Evolutionary conservation across 2,329 filamentous ascomycete species (phyloP).

Genomic region (Alternaria gansuensis): DNA sequence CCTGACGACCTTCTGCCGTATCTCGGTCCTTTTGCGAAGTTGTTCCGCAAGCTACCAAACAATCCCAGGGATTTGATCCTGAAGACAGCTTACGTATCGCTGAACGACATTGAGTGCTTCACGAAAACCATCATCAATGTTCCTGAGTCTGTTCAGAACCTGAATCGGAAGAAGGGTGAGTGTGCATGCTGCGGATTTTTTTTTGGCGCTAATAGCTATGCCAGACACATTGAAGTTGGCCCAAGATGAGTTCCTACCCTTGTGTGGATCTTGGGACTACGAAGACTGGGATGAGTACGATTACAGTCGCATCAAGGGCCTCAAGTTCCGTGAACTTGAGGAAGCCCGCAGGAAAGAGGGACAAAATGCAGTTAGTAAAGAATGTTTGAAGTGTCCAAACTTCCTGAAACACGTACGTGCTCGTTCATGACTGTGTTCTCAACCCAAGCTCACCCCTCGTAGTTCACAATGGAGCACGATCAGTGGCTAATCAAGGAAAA

Average conservation of each 20-base stretch:
- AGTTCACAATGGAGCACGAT: conserved; percentile 96
- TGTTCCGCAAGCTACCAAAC: conserved; percentile 73
- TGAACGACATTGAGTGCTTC: conserved; percentile 84
- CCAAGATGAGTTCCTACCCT: conserved; percentile 71
- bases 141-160: conserved; percentile 53
- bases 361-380: conserved; percentile 68
- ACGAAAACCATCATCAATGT: conserved; percentile 72
- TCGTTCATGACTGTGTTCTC: background rate
- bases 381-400: conserved; percentile 74
- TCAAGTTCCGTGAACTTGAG: conserved; percentile 81
- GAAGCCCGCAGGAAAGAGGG: conserved; percentile 74
- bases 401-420: conserved; percentile 88
- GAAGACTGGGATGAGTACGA: conserved; percentile 85
- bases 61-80: conserved; percentile 72
- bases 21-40: conserved; percentile 72
- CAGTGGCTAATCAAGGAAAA: conserved; percentile 97
- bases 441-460: conserved; percentile 17
- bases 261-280: conserved; percentile 78
- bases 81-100: conserved; percentile 73
- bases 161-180: conserved; percentile 62
- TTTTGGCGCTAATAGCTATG: conserved; percentile 15
- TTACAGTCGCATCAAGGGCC: conserved; percentile 80
- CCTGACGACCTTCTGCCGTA: conserved; percentile 89
- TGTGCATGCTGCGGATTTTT: conserved; percentile 37
- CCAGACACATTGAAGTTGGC: conserved; percentile 65